Percentiles rank a stretch among this genome's conserved stretches.
Conservation (phyloP, 306 rosid species). For the Fagus crenata region DNA sequence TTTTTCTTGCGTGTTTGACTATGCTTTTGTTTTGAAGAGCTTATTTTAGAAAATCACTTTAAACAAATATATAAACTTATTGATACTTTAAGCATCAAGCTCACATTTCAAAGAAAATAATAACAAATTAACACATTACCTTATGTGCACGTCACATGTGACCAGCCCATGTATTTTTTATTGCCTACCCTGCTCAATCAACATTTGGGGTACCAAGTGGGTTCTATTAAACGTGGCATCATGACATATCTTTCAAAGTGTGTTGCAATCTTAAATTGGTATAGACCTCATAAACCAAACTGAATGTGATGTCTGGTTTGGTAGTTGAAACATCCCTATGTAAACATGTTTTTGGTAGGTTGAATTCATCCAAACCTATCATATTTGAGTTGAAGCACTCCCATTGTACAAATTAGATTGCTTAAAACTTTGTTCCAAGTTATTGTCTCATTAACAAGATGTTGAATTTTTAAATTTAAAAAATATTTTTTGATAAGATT, state of each 20-base stretch:
- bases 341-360: not conserved
- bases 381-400: not conserved
- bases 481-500: too few relatives aligned
- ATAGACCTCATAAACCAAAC: not conserved
- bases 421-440: conserved; percentile 22
- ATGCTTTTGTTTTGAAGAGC: too few relatives aligned
- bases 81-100: too few relatives aligned
- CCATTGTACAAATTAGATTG: not conserved
- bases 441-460: conserved; percentile 21
- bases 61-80: too few relatives aligned
- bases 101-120: too few relatives aligned
- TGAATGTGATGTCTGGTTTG: not conserved
- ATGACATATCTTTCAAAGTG: not conserved
- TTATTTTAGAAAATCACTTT: too few relatives aligned
- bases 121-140: too few relatives aligned
- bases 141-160: too few relatives aligned
- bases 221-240: not conserved
- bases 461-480: too few relatives aligned
- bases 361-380: conserved; percentile 1
- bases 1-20: too few relatives aligned
- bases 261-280: not conserved
- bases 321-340: not conserved
- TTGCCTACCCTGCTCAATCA: not conserved
- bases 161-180: not conserved
- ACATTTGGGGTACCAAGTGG: not conserved